Evolutionary conservation across 805 yeast species (phyloP), one percentile per base, ranked within the genome.

Genomic region (Yarrowia yakushimensis): DNA sequence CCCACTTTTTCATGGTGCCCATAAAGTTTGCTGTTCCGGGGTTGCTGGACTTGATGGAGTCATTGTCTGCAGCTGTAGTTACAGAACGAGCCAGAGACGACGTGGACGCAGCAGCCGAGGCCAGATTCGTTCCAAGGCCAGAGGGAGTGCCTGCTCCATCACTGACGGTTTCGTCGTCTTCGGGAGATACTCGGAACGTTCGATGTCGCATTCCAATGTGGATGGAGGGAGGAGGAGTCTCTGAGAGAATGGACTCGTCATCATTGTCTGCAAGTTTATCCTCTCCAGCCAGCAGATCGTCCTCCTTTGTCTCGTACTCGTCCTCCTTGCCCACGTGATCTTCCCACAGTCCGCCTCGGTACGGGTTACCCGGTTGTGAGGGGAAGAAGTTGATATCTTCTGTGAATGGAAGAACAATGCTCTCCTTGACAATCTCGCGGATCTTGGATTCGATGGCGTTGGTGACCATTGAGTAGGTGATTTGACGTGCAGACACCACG

Each of bases 331-430:
- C 61, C 10, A 70, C 69, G 0, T 73, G 63, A 22, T 78, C 77
- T 66, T 87, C 91, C 98, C 98, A 93, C 23, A 93, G 84, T 17
- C 99, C 99, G 57, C 97, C 99, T 66, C 97, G 81, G 72, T 85
- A 94, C 13, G 90, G 73, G 66, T 90, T 96, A 39, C 74, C 79
- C 6, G 46, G 39, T 2, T 75, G 73, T 0, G 97, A 85, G 62
- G 82, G 77, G 69, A 79, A 87, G 70, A 89, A 87, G 0, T 85
- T 82, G 41, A 90, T 73, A 71, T 93, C 98, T 72, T 93, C 98
- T 91, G 90, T 87, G 69, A 79, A 85, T 1, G 99, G 99, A 31
- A 82, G 73, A 0, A 94, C 98, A 52, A 94, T 74, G 8, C 94
- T 82, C 33, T 89, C 94, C 65, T 80, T 83, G 39, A 93, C 79